Evolutionary conservation across 2,329 filamentous ascomycete genomes (phyloP).

Genomic region (Tolypocladium cylindrosporum): DNA sequence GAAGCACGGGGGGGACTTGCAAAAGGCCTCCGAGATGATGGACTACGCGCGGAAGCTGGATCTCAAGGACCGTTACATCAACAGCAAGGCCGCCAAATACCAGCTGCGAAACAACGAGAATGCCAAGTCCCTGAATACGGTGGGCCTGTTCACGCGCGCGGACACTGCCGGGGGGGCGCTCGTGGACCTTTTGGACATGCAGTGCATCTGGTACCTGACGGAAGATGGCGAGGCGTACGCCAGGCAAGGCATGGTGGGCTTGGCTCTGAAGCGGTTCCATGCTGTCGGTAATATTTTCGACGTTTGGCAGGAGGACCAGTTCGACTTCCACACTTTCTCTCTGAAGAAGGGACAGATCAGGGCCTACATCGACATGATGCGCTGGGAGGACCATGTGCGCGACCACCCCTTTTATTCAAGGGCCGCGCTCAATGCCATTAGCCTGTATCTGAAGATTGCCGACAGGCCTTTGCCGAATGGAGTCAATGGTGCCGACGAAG

Average conservation of each 20-base stretch:
- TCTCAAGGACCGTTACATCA: conserved; percentile 90
- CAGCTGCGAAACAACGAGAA: conserved; percentile 88
- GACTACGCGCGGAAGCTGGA: conserved; percentile 78
- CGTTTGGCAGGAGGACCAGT: conserved; percentile 96
- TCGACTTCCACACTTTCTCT: conserved; percentile 97
- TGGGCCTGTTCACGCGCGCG: conserved; percentile 88
- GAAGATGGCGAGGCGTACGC: conserved; percentile 89
- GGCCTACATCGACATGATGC: conserved; percentile 90
- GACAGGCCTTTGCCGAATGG: conserved; percentile 64
- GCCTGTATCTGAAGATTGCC: conserved; percentile 68
- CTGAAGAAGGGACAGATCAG: conserved; percentile 93
- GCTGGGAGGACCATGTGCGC: conserved; percentile 86
- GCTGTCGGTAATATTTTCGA: conserved; percentile 89
- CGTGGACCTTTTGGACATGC: conserved; percentile 92
- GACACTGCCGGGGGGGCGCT: conserved; percentile 82
- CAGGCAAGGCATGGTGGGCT: conserved; percentile 68
- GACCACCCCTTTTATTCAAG: conserved; percentile 90
- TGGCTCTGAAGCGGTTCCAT: conserved; percentile 89
- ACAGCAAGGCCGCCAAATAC: conserved; percentile 96
- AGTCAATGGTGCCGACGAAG: conserved; percentile 44
- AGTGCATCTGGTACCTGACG: conserved; percentile 93
- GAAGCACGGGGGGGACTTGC: conserved; percentile 76
- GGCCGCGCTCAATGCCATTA: conserved; percentile 71
- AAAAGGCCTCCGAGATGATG: conserved; percentile 79
- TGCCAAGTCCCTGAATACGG: conserved; percentile 74